Conservation (phyloP, 352 stramenopile species). For the Pythium scleroteichum region DNA sequence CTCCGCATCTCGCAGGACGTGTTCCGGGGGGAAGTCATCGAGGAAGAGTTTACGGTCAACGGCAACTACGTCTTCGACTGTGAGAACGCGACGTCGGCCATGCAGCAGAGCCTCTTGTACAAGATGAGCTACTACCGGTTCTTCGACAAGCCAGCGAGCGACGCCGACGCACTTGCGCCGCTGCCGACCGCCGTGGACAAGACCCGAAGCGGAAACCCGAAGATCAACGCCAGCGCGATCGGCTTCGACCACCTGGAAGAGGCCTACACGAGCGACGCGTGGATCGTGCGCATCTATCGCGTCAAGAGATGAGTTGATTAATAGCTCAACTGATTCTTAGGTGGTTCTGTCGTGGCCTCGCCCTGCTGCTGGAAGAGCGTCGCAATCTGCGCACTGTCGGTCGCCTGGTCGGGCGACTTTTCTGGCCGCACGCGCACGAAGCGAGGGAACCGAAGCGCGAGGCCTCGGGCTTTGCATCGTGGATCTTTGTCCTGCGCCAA, state of each 20-base stretch:
- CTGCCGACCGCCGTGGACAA: conserved; percentile 8
- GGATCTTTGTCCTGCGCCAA: not conserved
- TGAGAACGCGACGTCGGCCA: conserved; percentile 67
- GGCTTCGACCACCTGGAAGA: conserved; percentile 87
- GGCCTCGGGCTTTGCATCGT: conserved; percentile 57
- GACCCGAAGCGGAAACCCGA: conserved; percentile 33
- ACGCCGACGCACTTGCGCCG: conserved; percentile 1
- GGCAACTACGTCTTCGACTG: conserved; percentile 64
- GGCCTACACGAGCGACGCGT: conserved; percentile 91
- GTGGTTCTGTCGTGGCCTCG: not conserved
- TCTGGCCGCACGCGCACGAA: conserved; percentile 96
- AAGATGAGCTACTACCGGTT: conserved; percentile 91
- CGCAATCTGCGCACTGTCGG: conserved; percentile 92
- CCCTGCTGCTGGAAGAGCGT: conserved; percentile 61
- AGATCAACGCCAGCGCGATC: conserved; percentile 65
- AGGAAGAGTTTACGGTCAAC: conserved; percentile 82
- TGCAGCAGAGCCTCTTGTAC: conserved; percentile 91
- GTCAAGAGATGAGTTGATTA: conserved; percentile 37
- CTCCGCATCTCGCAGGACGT: conserved; percentile 91
- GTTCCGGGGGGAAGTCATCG: conserved; percentile 78
- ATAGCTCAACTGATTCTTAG: not conserved
- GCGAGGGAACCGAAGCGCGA: conserved; percentile 98
- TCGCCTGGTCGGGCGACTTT: conserved; percentile 95
- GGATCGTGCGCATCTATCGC: conserved; percentile 93
- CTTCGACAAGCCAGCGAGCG: conserved; percentile 32